A percentile compares a stretch with the other conserved stretches of the same genome.
These are phyloP conservation scores for Sarcomyxa edulis DNA, from an alignment of 768 basidiomycete genomes.

Conservation along the genomic window DNA sequence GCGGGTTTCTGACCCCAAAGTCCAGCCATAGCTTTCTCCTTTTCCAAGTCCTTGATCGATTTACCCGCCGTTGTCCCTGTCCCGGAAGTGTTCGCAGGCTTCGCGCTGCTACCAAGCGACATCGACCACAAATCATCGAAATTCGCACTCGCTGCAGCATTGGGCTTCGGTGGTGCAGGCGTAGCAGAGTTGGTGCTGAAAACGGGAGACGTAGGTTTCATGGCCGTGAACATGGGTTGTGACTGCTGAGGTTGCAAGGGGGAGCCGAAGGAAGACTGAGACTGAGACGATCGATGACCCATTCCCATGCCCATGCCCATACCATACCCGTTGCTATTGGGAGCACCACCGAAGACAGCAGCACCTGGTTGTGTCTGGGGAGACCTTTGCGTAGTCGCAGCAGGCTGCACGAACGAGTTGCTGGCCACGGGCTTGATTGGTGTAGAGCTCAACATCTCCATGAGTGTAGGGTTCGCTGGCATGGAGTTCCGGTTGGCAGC, in stretches of 20 bases:
- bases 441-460: slow-evolving; percentile 41
- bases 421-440: slow-evolving; percentile 24
- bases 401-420: slow-evolving; percentile 20
- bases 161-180: slow-evolving; percentile 19
- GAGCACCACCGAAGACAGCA: slow-evolving; percentile 4
- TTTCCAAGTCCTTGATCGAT: slow-evolving; percentile 86
- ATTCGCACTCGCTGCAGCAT: slow-evolving; percentile 42
- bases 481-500: slow-evolving; percentile 23
- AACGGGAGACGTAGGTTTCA: slow-evolving; percentile 16
- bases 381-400: slow-evolving; percentile 20
- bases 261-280: slow-evolving; percentile 25
- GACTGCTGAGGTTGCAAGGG: no score
- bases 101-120: slow-evolving; percentile 52
- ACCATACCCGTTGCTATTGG: slow-evolving; percentile 11
- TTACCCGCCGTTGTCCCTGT: slow-evolving; percentile 37
- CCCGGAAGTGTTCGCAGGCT: slow-evolving; percentile 32
- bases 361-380: slow-evolving; percentile 7
- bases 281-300: slow-evolving; percentile 4
- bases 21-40: slow-evolving; percentile 76
- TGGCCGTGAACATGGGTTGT: slow-evolving; percentile 23
- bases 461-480: slow-evolving; percentile 30
- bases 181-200: slow-evolving; percentile 9
- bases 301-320: slow-evolving; percentile 11
- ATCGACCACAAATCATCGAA: slow-evolving; percentile 91
- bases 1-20: slow-evolving; percentile 58